Conservation (phyloP, 495 filamentous ascomycete genomes). For the Mycothermus thermophilus region DNA sequence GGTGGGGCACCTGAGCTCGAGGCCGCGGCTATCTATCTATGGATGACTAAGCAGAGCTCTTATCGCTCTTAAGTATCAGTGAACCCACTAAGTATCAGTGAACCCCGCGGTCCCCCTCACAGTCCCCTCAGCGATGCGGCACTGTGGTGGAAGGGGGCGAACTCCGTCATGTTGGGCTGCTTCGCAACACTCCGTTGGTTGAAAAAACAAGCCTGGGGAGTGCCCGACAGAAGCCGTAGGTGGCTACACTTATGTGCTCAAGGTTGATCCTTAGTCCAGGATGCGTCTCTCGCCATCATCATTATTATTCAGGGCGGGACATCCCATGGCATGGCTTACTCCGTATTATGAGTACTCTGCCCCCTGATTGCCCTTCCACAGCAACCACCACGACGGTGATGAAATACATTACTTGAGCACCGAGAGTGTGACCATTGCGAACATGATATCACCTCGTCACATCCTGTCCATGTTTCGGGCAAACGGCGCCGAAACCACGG, state of each 20-base stretch:
- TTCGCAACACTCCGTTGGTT: too few species aligned
- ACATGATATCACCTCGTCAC: too few species aligned
- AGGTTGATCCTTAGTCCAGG: not conserved
- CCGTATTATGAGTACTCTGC: too few species aligned
- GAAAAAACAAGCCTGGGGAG: constrained; percentile 1
- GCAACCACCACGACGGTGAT: too few species aligned
- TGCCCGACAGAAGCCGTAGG: constrained; percentile 3
- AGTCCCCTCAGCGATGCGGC: constrained; percentile 1
- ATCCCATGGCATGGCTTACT: too few species aligned
- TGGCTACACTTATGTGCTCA: not conserved
- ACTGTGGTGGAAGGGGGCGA: constrained; percentile 25
- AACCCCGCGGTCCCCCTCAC: too few species aligned
- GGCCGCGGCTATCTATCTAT: not conserved
- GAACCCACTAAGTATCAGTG: too few species aligned
- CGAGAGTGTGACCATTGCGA: too few species aligned
- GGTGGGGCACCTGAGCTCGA: not conserved
- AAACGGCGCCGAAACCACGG: not conserved
- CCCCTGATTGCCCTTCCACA: too few species aligned
- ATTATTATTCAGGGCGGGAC: not conserved
- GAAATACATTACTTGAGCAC: too few species aligned
- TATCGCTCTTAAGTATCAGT: too few species aligned
- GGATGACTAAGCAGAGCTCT: not conserved
- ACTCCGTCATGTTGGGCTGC: too few species aligned
- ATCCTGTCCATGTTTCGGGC: constrained; percentile 3
- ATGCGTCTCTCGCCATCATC: not conserved